A percentile compares a stretch with the other conserved stretches of the same genome.
Conservation (phyloP, 768 basidiomycete genomes). For the Tylopilus intermedius region DNA sequence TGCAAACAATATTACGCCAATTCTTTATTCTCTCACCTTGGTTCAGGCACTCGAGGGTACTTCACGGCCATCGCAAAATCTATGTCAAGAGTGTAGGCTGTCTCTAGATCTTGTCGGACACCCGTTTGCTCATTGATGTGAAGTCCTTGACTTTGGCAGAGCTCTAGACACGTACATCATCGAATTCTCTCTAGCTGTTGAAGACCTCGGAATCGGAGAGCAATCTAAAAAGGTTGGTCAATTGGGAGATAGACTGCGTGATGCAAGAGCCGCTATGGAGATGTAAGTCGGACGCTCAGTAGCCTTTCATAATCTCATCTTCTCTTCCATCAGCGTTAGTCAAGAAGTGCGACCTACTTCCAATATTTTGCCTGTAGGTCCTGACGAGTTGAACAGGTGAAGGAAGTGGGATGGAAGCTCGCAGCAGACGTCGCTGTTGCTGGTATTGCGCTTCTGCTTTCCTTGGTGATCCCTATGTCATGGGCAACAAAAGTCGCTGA, state of each 20-base stretch:
- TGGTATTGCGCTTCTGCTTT: conserved; percentile 15
- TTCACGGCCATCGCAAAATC: conserved; percentile 16
- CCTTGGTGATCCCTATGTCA: conserved; percentile 7
- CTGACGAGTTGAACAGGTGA: conserved; percentile 13
- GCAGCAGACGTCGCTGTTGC: conserved; percentile 10
- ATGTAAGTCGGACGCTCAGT: conserved; percentile 2
- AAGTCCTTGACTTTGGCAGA: conserved; percentile 17
- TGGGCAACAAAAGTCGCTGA: conserved; percentile 9
- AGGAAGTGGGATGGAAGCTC: conserved; percentile 16
- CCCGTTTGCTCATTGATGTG: background rate
- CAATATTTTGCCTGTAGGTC: background rate
- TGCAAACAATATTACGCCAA: background rate
- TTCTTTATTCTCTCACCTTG: conserved; percentile 3
- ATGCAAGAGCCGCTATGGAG: conserved; percentile 13
- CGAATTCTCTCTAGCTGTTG: conserved; percentile 11
- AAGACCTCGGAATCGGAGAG: conserved; percentile 4
- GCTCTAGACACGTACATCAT: conserved; percentile 12
- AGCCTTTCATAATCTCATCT: background rate
- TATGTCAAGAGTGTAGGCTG: conserved; percentile 17
- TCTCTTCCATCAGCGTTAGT: conserved; percentile 9
- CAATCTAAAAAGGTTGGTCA: conserved; percentile 4
- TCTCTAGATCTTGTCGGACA: background rate
- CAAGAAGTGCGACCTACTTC: conserved; percentile 8
- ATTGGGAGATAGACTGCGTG: background rate
- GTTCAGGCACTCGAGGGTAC: conserved; percentile 11